Evolutionary conservation across 2,329 filamentous ascomycete species (phyloP).

Genomic region (Diaporthe citriasiana): DNA sequence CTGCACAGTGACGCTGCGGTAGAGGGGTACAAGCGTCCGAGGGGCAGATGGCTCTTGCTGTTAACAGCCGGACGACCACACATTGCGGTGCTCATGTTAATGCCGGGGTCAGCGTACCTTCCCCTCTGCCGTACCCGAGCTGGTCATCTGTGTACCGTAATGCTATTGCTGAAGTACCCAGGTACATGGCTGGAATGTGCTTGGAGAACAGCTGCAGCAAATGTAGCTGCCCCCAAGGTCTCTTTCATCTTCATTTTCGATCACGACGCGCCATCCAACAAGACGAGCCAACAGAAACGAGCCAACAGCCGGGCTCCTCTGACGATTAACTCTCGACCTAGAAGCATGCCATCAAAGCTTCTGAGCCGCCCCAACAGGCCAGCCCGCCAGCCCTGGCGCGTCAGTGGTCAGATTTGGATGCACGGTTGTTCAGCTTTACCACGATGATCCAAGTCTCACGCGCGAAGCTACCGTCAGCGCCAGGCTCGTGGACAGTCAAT

Average conservation of each 20-base stretch:
- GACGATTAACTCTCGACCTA: constrained; percentile 28
- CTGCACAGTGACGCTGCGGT: constrained; percentile 1
- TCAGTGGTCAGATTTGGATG: constrained; percentile 30
- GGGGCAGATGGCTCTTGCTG: constrained; percentile 1
- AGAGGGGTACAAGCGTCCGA: not conserved
- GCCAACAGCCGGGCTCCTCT: constrained; percentile 20
- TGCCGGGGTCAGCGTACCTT: not conserved
- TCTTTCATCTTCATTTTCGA: constrained; percentile 1
- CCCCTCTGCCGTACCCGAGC: not conserved
- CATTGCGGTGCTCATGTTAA: not conserved
- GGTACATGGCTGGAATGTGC: not conserved
- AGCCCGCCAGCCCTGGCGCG: constrained; percentile 24
- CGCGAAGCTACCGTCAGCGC: constrained; percentile 26
- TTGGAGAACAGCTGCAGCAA: not conserved
- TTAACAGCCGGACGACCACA: not conserved
- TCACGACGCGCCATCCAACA: constrained; percentile 1
- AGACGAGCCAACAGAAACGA: not conserved
- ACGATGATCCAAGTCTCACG: constrained; percentile 29
- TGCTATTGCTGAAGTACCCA: not conserved
- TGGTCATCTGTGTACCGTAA: not conserved
- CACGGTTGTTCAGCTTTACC: constrained; percentile 37
- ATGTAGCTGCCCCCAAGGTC: not conserved
- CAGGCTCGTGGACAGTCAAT: not conserved
- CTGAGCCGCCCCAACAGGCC: constrained; percentile 23
- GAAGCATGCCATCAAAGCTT: constrained; percentile 34